Evolutionary conservation across 805 yeast genomes (phyloP), one percentile per base, ranked within the genome.

Genomic region (Yamadazyma insecticola): DNA sequence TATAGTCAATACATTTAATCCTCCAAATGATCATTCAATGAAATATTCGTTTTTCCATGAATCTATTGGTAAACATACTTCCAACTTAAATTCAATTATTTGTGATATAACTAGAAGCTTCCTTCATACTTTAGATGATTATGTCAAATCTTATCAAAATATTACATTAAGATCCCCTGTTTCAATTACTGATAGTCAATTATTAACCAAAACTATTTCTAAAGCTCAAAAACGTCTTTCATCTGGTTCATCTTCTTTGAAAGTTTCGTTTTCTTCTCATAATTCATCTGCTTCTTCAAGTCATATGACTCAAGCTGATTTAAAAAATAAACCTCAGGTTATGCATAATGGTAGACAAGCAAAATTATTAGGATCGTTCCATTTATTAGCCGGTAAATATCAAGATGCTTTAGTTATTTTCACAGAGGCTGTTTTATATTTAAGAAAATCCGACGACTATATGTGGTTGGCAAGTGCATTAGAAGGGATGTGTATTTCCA

Each of bases 391-490:
- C 1, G 98, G 98, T 1, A 74, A 83, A 32, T 68, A 81, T 26
- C 51, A 67, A 11, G 84, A 78, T 35, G 94, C 97, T 0, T 51
- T 89, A 32, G 63, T 68, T 15, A 76, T 78, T 36, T 80, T 88
- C 44, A 72, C 79, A n/a, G 95, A 88, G 24, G 79, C 96, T 0
- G 67, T 81, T 1, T 47, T 62, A 2, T 58, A 71, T 15, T 57
- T 87, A 32, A 76, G 75, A 37, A 65, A 73, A 9, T 65, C 79
- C 2, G 76, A 76, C 30, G 98, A 92, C 51, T 72, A 74, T 45
- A 60, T 92, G 6, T 92, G 97, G 97, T 66, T 86, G 10, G 97
- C 81, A 0, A 80, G 90, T 17, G 77, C 96, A 0, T 51, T 90
- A n/a, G 96, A 88, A 44, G 86, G 89, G 0, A 60, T 88, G 8